These are phyloP conservation scores for Alternaria alternata DNA, from an alignment of 2,329 filamentous ascomycete species.

Conservation along the genomic window DNA sequence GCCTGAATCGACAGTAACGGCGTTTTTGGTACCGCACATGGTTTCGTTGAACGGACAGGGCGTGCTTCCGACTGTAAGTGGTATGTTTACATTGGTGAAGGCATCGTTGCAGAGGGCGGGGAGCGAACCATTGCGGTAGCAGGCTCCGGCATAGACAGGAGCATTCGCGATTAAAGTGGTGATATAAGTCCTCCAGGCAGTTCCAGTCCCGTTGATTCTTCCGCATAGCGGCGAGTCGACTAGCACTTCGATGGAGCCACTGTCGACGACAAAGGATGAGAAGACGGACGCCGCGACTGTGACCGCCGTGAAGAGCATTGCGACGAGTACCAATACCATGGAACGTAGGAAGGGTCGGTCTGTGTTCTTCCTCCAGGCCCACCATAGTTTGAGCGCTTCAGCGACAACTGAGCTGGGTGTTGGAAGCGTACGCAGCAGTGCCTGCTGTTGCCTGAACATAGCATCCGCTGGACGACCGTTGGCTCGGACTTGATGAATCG, in stretches of 20 bases:
- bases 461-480: slow-evolving; percentile 18
- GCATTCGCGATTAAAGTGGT: neutral
- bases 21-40: slow-evolving; percentile 10
- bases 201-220: neutral
- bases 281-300: slow-evolving; percentile 25
- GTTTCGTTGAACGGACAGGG: slow-evolving; percentile 15
- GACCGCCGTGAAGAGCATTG: slow-evolving; percentile 13
- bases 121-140: neutral
- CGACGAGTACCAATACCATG: slow-evolving; percentile 11
- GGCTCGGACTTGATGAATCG: slow-evolving; percentile 25
- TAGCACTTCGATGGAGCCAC: slow-evolving; percentile 8
- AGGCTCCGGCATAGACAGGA: neutral
- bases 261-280: slow-evolving; percentile 28
- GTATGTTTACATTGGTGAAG: slow-evolving; percentile 5
- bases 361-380: slow-evolving; percentile 23
- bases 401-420: slow-evolving; percentile 23
- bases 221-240: neutral
- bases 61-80: neutral
- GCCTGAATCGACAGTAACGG: slow-evolving; percentile 13
- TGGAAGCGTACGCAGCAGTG: slow-evolving; percentile 27
- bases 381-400: slow-evolving; percentile 29
- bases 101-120: neutral
- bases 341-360: slow-evolving; percentile 16
- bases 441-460: slow-evolving; percentile 30
- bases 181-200: neutral